Evolutionary conservation across 768 basidiomycete species (phyloP).

Genomic region (Leccinum aurantiacum): DNA sequence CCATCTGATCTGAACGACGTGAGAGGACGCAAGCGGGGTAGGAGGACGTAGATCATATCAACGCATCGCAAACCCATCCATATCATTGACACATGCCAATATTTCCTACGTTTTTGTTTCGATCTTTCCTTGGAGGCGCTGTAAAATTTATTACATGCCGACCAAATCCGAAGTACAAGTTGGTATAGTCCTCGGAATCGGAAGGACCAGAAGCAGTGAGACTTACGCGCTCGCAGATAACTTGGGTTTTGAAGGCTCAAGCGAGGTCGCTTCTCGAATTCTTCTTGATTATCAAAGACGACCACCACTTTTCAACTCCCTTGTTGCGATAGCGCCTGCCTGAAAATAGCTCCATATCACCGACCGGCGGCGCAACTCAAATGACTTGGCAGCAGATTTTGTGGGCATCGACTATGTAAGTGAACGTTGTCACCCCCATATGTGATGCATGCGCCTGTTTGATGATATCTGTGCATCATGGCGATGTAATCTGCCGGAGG

Average conservation of each 20-base stretch:
- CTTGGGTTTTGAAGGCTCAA: neutral
- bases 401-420: neutral
- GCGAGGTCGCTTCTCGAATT: neutral
- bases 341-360: neutral
- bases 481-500: neutral
- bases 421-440: neutral
- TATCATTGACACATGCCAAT: neutral
- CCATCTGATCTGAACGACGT: neutral
- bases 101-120: neutral
- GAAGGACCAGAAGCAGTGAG: neutral
- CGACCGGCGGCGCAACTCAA: neutral
- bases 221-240: neutral
- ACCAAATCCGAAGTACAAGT: neutral
- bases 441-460: neutral
- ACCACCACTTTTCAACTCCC: neutral
- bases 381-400: neutral
- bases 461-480: neutral
- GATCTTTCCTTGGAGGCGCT: neutral
- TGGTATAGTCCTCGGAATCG: neutral
- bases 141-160: neutral
- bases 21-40: neutral
- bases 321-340: neutral
- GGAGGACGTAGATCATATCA: neutral
- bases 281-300: neutral
- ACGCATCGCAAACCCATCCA: neutral